Evolutionary conservation across 176 grass and related monocot genomes (phyloP).

Genomic region (Phoenix roebelenii): DNA sequence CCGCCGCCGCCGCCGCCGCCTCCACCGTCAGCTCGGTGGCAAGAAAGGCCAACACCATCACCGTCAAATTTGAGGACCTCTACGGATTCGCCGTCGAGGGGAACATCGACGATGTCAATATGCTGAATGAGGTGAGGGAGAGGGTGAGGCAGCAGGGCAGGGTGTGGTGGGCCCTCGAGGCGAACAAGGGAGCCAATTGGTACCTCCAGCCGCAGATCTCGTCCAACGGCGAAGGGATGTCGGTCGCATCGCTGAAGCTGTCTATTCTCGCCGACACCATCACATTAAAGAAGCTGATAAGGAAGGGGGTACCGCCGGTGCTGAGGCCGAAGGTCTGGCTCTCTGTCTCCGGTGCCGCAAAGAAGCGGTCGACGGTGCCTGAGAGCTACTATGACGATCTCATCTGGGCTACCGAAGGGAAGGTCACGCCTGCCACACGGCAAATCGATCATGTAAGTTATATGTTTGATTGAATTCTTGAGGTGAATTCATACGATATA

Average conservation of each 20-base stretch:
- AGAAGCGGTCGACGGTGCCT: conserved; percentile 85
- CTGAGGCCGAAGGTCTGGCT: conserved; percentile 84
- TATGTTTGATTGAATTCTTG: too few relatives aligned
- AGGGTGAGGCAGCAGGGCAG: conserved; percentile 77
- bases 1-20: background rate
- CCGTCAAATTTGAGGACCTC: conserved; percentile 80
- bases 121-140: conserved; percentile 89
- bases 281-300: conserved; percentile 65
- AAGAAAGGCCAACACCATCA: conserved; percentile 29
- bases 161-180: conserved; percentile 87
- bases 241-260: conserved; percentile 66
- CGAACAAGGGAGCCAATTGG: conserved; percentile 85
- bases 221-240: conserved; percentile 43
- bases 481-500: too few relatives aligned
- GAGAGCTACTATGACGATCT: conserved; percentile 95
- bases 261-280: conserved; percentile 65
- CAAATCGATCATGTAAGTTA: conserved; percentile 92
- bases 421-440: conserved; percentile 71
- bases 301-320: conserved; percentile 67
- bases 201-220: conserved; percentile 80
- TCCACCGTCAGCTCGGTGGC: conserved; percentile 14
- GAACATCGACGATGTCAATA: conserved; percentile 86
- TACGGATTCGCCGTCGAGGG: conserved; percentile 84
- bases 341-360: conserved; percentile 70
- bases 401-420: conserved; percentile 70